Conservation (phyloP, 177 flowering plant genomes). For the Telopea speciosissima region DNA sequence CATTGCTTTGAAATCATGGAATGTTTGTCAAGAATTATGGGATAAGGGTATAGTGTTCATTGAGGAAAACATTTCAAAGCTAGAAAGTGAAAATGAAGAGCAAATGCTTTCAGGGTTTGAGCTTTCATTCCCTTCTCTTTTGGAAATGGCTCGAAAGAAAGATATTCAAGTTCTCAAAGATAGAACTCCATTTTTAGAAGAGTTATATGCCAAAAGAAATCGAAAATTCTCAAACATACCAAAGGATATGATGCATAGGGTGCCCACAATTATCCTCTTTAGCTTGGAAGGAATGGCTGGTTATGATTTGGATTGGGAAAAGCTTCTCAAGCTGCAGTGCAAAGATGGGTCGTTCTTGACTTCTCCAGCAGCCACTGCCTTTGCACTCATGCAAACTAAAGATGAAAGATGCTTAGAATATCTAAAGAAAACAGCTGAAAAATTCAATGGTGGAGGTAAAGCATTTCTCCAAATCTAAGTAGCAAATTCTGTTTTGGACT, state of each 20-base stretch:
- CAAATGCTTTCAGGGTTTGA: slow-evolving; percentile 94
- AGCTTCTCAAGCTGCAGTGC: slow-evolving; percentile 63
- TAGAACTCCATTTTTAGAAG: slow-evolving; percentile 39
- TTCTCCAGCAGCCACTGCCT: slow-evolving; percentile 94
- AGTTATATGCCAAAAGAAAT: slow-evolving; percentile 51
- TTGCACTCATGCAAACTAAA: slow-evolving; percentile 74
- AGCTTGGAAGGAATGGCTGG: slow-evolving; percentile 93
- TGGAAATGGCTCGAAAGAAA: slow-evolving; percentile 47
- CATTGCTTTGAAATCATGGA: slow-evolving; percentile 55
- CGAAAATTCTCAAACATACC: slow-evolving; percentile 88
- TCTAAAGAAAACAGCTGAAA: slow-evolving; percentile 39
- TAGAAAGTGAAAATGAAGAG: slow-evolving; percentile 58
- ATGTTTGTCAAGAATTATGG: slow-evolving; percentile 36
- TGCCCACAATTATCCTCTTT: slow-evolving; percentile 83
- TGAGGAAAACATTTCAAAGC: slow-evolving; percentile 47
- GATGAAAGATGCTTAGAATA: slow-evolving; percentile 59
- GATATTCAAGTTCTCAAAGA: slow-evolving; percentile 45
- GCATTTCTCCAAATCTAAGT: neutral
- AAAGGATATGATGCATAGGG: slow-evolving; percentile 62
- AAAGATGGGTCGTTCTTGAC: slow-evolving; percentile 83
- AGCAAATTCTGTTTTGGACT: neutral
- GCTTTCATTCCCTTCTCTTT: slow-evolving; percentile 76
- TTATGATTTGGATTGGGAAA: slow-evolving; percentile 58
- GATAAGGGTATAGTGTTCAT: slow-evolving; percentile 56
- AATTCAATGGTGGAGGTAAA: slow-evolving; percentile 87